These are phyloP conservation scores for Samsoniella hepiali DNA, from an alignment of 2,329 filamentous ascomycete genomes.

Conservation along the genomic window DNA sequence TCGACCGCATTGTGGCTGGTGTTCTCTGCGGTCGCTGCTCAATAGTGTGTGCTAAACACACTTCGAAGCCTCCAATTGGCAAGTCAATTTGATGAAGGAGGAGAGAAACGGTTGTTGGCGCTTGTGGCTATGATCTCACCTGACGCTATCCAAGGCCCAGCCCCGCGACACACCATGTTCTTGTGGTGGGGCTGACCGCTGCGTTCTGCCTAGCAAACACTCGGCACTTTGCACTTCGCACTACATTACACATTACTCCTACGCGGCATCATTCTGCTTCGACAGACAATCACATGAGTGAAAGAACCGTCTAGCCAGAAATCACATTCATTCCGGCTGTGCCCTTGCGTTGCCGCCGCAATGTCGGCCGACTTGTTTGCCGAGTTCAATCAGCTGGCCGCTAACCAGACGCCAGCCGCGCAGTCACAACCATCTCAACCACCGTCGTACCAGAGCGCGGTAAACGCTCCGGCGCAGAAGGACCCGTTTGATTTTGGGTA, in stretches of 20 bases:
- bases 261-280: background rate
- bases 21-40: background rate
- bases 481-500: constrained; percentile 28
- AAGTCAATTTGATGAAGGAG: background rate
- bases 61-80: background rate
- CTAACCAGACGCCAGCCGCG: constrained; percentile 21
- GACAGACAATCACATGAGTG: background rate
- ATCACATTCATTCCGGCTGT: too few relatives aligned
- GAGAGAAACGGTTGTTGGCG: background rate
- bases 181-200: constrained; percentile 11
- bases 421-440: constrained; percentile 20
- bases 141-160: constrained; percentile 8
- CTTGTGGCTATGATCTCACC: constrained; percentile 4
- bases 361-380: constrained; percentile 20
- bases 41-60: background rate
- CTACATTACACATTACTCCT: background rate
- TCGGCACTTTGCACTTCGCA: background rate
- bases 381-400: constrained; percentile 16
- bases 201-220: background rate
- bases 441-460: constrained; percentile 19
- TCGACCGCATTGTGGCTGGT: constrained; percentile 32
- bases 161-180: constrained; percentile 7
- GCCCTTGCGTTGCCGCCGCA: too few relatives aligned
- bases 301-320: background rate
- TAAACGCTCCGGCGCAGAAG: constrained; percentile 22